Evolutionary conservation across 768 basidiomycete genomes (phyloP).

Genomic region (Leccinum aurantiacum): DNA sequence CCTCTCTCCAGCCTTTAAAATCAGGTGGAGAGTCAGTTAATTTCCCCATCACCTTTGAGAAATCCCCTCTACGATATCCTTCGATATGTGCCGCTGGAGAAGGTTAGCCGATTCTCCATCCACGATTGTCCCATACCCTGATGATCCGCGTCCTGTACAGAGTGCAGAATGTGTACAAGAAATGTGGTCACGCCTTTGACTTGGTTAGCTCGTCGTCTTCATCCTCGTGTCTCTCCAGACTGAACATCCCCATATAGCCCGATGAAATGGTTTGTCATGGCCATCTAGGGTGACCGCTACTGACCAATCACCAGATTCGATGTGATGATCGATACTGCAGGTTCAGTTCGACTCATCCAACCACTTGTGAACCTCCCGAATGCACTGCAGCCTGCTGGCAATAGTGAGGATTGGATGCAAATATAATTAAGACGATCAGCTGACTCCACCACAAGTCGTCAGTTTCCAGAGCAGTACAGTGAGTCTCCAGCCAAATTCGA

Average conservation of each 20-base stretch:
- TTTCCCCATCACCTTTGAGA: conserved; percentile 1
- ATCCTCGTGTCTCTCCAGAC: conserved; percentile 14
- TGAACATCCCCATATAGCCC: conserved; percentile 39
- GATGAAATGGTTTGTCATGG: conserved; percentile 53
- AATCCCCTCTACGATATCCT: conserved; percentile 23
- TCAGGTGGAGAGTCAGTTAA: neutral
- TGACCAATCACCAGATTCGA: conserved; percentile 47
- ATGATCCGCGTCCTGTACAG: conserved; percentile 35
- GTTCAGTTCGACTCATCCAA: conserved; percentile 66
- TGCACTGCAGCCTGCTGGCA: conserved; percentile 73
- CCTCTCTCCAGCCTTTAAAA: conserved; percentile 28
- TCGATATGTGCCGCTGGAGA: conserved; percentile 68
- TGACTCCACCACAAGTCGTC: conserved; percentile 47
- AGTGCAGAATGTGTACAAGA: conserved; percentile 60
- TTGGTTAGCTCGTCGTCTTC: conserved; percentile 41
- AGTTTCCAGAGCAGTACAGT: conserved; percentile 73
- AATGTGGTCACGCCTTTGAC: conserved; percentile 54
- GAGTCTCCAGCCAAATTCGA: conserved; percentile 29
- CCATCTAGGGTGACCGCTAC: conserved; percentile 7
- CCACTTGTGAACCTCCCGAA: conserved; percentile 52
- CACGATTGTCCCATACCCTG: conserved; percentile 11
- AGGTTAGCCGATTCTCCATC: conserved; percentile 45
- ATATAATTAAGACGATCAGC: conserved; percentile 13
- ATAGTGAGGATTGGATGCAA: conserved; percentile 51
- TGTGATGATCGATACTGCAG: conserved; percentile 68